Evolutionary conservation across 257 asterid genomes (phyloP).

Genomic region (Parsonsia alboflavescens): DNA sequence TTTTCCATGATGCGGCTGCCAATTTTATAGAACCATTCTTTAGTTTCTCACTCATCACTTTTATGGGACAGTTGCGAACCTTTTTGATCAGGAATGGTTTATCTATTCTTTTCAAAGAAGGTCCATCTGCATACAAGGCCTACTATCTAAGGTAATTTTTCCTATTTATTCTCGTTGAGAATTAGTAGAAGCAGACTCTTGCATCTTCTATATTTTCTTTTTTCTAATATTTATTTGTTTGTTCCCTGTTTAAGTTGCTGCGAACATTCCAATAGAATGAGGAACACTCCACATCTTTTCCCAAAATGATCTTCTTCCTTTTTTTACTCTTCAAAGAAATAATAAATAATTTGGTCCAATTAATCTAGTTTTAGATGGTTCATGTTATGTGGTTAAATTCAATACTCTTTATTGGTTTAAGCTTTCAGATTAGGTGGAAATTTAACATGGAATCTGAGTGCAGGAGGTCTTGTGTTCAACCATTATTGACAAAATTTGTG

Average conservation of each 20-base stretch:
- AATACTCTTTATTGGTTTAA: no score
- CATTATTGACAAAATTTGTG: no score
- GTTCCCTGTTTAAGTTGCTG: not conserved
- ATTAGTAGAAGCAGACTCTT: not conserved
- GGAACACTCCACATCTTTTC: not conserved
- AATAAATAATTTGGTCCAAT: not conserved
- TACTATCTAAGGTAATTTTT: conserved; percentile 72
- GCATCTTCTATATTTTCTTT: not conserved
- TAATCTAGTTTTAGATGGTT: not conserved
- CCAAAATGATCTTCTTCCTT: not conserved
- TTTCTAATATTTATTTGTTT: not conserved
- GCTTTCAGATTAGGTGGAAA: no score
- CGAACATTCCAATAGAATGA: not conserved
- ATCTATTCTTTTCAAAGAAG: conserved; percentile 81
- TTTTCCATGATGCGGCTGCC: no score
- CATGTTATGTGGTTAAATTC: not conserved
- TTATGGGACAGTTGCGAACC: conserved; percentile 64
- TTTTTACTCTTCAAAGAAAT: not conserved
- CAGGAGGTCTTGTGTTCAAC: no score
- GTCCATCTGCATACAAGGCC: conserved; percentile 83
- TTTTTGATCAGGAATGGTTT: conserved; percentile 93
- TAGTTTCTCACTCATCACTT: conserved; percentile 17
- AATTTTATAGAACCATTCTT: no score
- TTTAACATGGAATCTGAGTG: no score
- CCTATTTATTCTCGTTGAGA: conserved; percentile 8